These are phyloP conservation scores for Dunaliella sp. DNA, from an alignment of 139 green algal species.

Conservation along the genomic window DNA sequence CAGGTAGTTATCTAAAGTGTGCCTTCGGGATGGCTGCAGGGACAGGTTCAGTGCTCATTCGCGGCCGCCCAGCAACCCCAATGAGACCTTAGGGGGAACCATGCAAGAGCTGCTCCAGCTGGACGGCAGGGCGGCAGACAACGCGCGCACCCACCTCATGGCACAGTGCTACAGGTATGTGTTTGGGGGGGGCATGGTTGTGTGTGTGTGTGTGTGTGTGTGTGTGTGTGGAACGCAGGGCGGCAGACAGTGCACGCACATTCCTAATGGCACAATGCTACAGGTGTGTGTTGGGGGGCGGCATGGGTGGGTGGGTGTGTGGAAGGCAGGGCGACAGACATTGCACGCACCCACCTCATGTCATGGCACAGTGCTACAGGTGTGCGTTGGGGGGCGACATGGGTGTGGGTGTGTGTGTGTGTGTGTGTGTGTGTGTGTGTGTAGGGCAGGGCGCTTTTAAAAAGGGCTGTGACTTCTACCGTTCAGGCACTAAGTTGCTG, in stretches of 20 bases:
- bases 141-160: neutral
- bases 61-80: neutral
- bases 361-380: neutral
- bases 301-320: no score
- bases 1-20: neutral
- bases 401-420: no score
- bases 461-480: no score
- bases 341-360: no score
- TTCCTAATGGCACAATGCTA: neutral
- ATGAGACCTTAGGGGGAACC: neutral
- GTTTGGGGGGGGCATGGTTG: no score
- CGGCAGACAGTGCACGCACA: neutral
- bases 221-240: neutral
- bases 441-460: no score
- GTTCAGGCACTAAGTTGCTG: no score
- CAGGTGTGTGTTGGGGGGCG: neutral
- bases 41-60: neutral
- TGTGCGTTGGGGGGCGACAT: neutral
- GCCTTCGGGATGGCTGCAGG: neutral
- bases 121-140: neutral
- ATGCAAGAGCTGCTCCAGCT: neutral
- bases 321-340: no score
- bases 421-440: no score
- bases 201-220: neutral
- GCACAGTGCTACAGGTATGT: neutral